Base-by-base conservation (phyloP, 2,329 filamentous ascomycete genomes). In the Colletotrichum lini region DNA sequence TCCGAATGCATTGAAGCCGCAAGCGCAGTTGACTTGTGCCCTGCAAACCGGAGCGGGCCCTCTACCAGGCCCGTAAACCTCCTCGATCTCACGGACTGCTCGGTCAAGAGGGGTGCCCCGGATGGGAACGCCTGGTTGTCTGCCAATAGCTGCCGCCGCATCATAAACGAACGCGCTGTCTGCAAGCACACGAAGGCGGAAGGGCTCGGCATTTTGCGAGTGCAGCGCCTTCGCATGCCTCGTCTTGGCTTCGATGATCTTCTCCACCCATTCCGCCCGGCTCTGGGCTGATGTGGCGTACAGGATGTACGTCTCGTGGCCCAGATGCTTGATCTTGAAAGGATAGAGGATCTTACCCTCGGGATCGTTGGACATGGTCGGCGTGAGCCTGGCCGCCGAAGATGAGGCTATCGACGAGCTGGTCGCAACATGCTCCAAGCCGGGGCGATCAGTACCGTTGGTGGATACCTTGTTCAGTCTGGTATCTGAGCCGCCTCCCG, bases 171-270 rank as follows among this genome's bases (percentile, higher is more conserved):
- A 99, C 0, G 95, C 94, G 53, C 93, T 92, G 79, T 99, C 96
- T 0, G 96, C 95, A 79, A 99, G 92, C 10, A 99, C 95, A 26
- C 94, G 91, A 9, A 99, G 85, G 61, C 94, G 89, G 88, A 99
- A 99, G 0, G 96, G 96, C 80, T 99, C 96, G 0, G 96, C 96
- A 78, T 98, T 97, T 78, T 99, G 96, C 4, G 93, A 91, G 80
- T 94, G 93, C 6, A 98, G 85, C 3, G 95, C 94, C 62, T 94
- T 92, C 26, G 96, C 96, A 79, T 99, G 95, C 70, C 93, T 91
- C 8, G 95, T 97, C 85, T 99, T 99, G 42, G 96, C 96, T 80
- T 97, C 93, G 56, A 97, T 92, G 76, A 99, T 97, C 82, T 95
- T 97, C 74, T 91, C 91, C 77, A 94, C 97, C 97, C 97, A 99